Evolutionary conservation across 768 basidiomycete species (phyloP).

Genomic region (Lyophyllum semitale): DNA sequence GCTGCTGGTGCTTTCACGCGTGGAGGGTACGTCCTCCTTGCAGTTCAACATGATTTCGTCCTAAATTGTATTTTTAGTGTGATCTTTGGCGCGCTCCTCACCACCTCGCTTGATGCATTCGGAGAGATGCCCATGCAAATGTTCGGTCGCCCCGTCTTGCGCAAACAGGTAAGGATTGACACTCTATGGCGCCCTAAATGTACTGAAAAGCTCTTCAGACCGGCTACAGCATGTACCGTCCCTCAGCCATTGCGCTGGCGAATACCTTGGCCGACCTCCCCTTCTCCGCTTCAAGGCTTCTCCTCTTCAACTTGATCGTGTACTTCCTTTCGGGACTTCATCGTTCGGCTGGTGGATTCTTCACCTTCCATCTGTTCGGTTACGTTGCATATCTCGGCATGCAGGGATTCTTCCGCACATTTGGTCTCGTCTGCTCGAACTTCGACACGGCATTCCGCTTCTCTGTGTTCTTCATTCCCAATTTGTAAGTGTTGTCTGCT

Average conservation of each 20-base stretch:
- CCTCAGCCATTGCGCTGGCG: conserved; percentile 63
- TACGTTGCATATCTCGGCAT: conserved; percentile 69
- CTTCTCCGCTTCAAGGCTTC: conserved; percentile 59
- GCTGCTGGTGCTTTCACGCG: conserved; percentile 87
- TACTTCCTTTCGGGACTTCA: conserved; percentile 68
- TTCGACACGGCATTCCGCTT: conserved; percentile 51
- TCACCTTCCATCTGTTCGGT: conserved; percentile 64
- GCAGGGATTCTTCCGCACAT: conserved; percentile 84
- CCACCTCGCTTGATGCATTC: conserved; percentile 72
- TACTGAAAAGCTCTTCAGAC: conserved; percentile 34
- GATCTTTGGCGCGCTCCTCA: conserved; percentile 70
- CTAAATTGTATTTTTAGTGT: conserved; percentile 36
- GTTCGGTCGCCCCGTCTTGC: conserved; percentile 75
- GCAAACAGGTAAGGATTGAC: conserved; percentile 50
- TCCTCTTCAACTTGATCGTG: conserved; percentile 64
- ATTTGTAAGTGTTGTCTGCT: conserved; percentile 46
- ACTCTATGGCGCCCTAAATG: background rate
- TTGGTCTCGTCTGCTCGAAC: conserved; percentile 54
- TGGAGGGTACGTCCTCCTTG: conserved; percentile 51
- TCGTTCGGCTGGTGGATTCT: conserved; percentile 44
- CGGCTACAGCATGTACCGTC: conserved; percentile 65
- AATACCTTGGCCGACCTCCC: conserved; percentile 72
- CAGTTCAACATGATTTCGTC: background rate
- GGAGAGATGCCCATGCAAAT: conserved; percentile 79
- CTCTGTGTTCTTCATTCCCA: conserved; percentile 72